These are phyloP conservation scores for Ophiognomonia clavigignenti-juglandacearum DNA, from an alignment of 2,329 filamentous ascomycete species.

Conservation along the genomic window DNA sequence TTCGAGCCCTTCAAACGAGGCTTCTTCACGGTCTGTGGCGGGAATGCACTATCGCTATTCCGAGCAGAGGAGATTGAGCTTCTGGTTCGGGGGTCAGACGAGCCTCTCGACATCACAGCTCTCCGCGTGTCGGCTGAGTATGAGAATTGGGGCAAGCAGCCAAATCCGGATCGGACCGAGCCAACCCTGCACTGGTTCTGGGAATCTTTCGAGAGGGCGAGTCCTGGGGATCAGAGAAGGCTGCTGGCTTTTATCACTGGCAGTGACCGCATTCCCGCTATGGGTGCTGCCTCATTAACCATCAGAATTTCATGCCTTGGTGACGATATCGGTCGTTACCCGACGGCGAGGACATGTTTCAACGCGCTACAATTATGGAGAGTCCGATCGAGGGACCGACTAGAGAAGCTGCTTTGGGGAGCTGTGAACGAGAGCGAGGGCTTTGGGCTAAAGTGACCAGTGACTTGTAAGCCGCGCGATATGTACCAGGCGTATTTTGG, in stretches of 20 bases:
- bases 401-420: constrained; percentile 73
- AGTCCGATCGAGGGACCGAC: constrained; percentile 60
- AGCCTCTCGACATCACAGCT: constrained; percentile 71
- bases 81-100: constrained; percentile 78
- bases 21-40: constrained; percentile 87
- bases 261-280: constrained; percentile 84
- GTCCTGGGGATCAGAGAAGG: constrained; percentile 66
- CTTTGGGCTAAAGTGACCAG: constrained; percentile 73
- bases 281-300: constrained; percentile 73
- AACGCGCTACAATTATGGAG: constrained; percentile 75
- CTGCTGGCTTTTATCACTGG: constrained; percentile 84
- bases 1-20: constrained; percentile 93
- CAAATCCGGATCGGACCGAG: constrained; percentile 53
- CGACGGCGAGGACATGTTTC: constrained; percentile 86
- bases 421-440: constrained; percentile 89
- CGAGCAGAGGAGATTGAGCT: constrained; percentile 89
- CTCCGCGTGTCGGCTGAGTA: constrained; percentile 74
- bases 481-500: neutral
- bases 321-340: constrained; percentile 68
- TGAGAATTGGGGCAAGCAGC: constrained; percentile 63
- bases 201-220: constrained; percentile 67
- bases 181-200: constrained; percentile 82
- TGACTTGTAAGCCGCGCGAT: neutral
- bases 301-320: constrained; percentile 75
- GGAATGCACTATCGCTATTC: constrained; percentile 83